Evolutionary conservation across 139 green algal species (phyloP), one percentile per base, ranked within the genome.

Genomic region (Pleodorina starrii): DNA sequence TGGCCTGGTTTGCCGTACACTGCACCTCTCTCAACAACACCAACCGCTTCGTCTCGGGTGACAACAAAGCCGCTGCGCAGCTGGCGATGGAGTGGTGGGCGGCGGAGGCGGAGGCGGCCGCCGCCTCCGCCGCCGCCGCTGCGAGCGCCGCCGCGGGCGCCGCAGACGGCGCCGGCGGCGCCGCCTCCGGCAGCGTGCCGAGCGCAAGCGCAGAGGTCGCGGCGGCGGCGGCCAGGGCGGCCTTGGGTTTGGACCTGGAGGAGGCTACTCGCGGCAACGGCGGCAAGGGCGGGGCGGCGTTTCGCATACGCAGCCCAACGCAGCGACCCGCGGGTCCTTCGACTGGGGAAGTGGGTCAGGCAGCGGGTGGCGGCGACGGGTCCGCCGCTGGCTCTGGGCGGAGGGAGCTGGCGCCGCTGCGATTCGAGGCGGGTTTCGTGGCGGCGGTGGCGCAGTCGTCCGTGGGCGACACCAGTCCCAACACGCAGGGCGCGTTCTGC

Each of bases 21-120:
- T 96, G 96, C 92, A 98, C 96, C 36, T 96, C 92, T 44, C 95
- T 98, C 90, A 98, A 98, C 94, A 97, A 97, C 92, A 98, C 95
- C 85, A 98, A 98, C 91, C 87, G 68, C 3, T 92, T 98, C 14
- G 92, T 98, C 44, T 95, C 88, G 19, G 96, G 95, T 2, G 96
- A 98, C 91, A 98, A 98, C 94, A 98, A 98, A 90, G 96, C 95
- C 0, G 94, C 92, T 5, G 96, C 96, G 14, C 91, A 93, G 12
- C 95, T 95, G 85, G 77, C 97, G 29, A 83, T 97, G 57, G 96
- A 98, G 91, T 60, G 86, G 2, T 93, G 90, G 90, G 83, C 78
- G 68, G 59, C 89, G 12, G 73, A 89, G 76, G 82, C 66, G 44
- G 82, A 79, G 82, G 63, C 35, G 32, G 59, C 25, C 50, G 2